Evolutionary conservation across 2,329 filamentous ascomycete species (phyloP).

Genomic region (Chaetoscypha palmicola): DNA sequence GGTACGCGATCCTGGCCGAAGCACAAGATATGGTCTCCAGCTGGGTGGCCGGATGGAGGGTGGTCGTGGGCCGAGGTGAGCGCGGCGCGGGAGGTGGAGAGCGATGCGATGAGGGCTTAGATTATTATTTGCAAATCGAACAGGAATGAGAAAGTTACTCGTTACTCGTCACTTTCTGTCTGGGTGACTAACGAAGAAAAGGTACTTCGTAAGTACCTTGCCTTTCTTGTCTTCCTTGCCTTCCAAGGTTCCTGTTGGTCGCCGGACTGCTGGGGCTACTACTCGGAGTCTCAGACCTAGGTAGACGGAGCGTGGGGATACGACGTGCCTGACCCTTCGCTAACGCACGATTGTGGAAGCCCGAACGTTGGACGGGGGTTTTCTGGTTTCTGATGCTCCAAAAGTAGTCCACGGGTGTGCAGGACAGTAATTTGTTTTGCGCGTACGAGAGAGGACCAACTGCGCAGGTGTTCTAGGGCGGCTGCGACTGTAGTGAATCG

Average conservation of each 20-base stretch:
- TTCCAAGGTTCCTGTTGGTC: neutral
- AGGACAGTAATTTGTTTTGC: slow-evolving; percentile 1
- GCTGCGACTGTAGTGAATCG: neutral
- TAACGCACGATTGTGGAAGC: slow-evolving; percentile 1
- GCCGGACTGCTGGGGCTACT: slow-evolving; percentile 1
- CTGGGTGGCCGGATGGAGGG: neutral
- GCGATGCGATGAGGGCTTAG: neutral
- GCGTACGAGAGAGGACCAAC: too few species aligned
- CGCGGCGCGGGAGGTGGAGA: neutral
- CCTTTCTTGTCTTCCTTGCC: too few species aligned
- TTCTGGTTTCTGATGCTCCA: too few species aligned
- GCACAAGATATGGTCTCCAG: neutral
- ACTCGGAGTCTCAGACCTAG: neutral
- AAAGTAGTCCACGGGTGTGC: neutral
- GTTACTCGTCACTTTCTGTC: too few species aligned
- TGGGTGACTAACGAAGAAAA: too few species aligned
- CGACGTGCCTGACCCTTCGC: slow-evolving; percentile 3
- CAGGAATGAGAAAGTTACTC: slow-evolving; percentile 4
- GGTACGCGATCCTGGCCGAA: slow-evolving; percentile 7
- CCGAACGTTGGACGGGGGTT: slow-evolving; percentile 1
- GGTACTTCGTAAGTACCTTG: too few species aligned
- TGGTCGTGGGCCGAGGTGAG: neutral
- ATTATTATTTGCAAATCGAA: neutral
- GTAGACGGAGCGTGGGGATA: slow-evolving; percentile 4
- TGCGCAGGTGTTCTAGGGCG: neutral